Evolutionary conservation across 768 basidiomycete genomes (phyloP).

Genomic region (Leccinum imitatum): DNA sequence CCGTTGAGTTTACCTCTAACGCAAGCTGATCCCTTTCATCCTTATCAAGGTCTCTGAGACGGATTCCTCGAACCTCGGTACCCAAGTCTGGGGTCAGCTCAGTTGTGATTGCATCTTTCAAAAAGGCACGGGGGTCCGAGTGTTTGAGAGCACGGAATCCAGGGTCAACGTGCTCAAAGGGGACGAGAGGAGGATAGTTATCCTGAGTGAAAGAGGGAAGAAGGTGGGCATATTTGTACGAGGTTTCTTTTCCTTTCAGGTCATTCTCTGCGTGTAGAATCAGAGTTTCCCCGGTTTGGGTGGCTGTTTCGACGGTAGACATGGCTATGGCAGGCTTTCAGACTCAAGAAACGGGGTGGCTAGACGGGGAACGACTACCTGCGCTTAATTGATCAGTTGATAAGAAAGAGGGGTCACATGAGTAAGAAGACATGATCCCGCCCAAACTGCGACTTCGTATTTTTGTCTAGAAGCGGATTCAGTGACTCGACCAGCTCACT

Average conservation of each 20-base stretch:
- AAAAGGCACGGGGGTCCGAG: conserved; percentile 65
- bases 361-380: background rate
- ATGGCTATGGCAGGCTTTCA: background rate
- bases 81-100: conserved; percentile 22
- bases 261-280: conserved; percentile 7
- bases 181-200: conserved; percentile 63
- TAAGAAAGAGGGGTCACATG: conserved; percentile 10
- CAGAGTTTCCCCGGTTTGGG: conserved; percentile 3
- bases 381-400: background rate
- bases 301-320: conserved; percentile 18
- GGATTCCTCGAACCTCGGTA: conserved; percentile 69
- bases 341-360: background rate
- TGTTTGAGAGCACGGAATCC: conserved; percentile 66
- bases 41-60: conserved; percentile 57
- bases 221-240: conserved; percentile 67
- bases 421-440: background rate
- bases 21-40: conserved; percentile 70
- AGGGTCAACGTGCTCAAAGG: conserved; percentile 78
- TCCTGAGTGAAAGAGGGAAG: conserved; percentile 64
- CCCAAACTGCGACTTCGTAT: conserved; percentile 12
- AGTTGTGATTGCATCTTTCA: conserved; percentile 48
- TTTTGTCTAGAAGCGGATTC: background rate
- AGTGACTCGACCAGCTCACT: background rate
- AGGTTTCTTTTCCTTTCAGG: conserved; percentile 4
- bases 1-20: conserved; percentile 48